Percentiles rank a stretch among this genome's conserved stretches.
Conservation (phyloP, 2,329 filamentous ascomycete species). For the Chalaropsis thielavioides region DNA sequence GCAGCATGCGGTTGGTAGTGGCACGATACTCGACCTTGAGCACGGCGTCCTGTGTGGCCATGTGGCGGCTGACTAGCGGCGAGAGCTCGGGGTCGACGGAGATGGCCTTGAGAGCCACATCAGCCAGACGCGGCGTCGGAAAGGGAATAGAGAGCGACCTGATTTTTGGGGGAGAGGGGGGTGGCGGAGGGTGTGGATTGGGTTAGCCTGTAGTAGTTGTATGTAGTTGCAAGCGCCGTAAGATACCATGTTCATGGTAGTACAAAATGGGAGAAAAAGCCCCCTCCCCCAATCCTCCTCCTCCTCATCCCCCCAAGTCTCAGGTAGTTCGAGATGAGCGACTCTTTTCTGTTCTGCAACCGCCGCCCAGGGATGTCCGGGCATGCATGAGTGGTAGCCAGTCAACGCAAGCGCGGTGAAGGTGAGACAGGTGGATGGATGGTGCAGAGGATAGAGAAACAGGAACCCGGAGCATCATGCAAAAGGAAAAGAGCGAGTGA, state of each 20-base stretch:
- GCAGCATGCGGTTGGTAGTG: constrained; percentile 89
- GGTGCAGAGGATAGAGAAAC: background rate
- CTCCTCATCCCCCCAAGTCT: background rate
- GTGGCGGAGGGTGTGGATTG: constrained; percentile 10
- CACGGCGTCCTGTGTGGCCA: constrained; percentile 42
- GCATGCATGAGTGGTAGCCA: background rate
- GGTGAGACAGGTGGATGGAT: background rate
- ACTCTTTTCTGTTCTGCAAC: background rate
- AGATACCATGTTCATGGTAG: background rate
- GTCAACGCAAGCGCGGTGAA: background rate
- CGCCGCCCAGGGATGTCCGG: background rate
- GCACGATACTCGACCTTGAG: constrained; percentile 68
- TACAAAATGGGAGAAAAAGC: background rate
- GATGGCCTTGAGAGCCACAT: constrained; percentile 58
- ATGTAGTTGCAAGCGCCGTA: background rate
- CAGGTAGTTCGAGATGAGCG: background rate
- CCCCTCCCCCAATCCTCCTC: too few relatives aligned
- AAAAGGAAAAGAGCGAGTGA: background rate
- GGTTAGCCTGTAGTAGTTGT: background rate
- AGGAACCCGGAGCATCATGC: background rate
- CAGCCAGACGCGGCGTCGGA: constrained; percentile 63
- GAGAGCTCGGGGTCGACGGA: constrained; percentile 84
- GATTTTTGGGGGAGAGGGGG: constrained; percentile 19
- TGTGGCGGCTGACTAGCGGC: constrained; percentile 58
- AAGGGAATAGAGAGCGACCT: constrained; percentile 69